Conservation (phyloP, 306 rosid genomes). For the Luffa acutangula region DNA sequence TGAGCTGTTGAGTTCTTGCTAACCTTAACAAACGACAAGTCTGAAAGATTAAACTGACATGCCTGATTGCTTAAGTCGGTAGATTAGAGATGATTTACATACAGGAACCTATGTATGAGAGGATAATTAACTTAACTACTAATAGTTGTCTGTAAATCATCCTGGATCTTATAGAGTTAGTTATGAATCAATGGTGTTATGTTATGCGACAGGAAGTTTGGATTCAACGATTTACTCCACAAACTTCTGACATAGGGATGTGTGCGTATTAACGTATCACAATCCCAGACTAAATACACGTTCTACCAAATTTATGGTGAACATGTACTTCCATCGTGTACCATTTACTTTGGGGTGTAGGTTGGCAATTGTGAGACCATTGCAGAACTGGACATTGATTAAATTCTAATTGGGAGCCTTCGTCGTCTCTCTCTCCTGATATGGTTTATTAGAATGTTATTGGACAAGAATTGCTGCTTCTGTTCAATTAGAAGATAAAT, state of each 20-base stretch:
- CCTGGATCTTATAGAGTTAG: not conserved
- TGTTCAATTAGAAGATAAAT: not conserved
- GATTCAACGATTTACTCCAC: not conserved
- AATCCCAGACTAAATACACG: not conserved
- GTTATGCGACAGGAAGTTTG: not conserved
- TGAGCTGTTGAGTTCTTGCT: not conserved
- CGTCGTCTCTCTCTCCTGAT: not conserved
- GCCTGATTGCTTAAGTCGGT: not conserved
- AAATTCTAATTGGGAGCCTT: not conserved
- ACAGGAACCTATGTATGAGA: not conserved
- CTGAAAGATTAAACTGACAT: not conserved
- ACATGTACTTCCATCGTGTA: not conserved
- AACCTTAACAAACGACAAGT: not conserved
- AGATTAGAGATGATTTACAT: not conserved
- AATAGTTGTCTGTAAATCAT: not conserved
- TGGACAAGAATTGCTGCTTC: not conserved
- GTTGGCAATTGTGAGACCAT: not conserved
- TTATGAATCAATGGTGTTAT: not conserved
- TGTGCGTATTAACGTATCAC: not conserved
- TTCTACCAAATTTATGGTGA: not conserved
- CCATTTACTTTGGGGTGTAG: not conserved
- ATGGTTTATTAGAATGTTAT: not conserved
- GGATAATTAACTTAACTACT: not conserved
- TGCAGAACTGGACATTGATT: not conserved
- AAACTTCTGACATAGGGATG: not conserved